These are phyloP conservation scores for Candida mesenterica DNA, from an alignment of 1,139 yeast species.

Conservation along the genomic window DNA sequence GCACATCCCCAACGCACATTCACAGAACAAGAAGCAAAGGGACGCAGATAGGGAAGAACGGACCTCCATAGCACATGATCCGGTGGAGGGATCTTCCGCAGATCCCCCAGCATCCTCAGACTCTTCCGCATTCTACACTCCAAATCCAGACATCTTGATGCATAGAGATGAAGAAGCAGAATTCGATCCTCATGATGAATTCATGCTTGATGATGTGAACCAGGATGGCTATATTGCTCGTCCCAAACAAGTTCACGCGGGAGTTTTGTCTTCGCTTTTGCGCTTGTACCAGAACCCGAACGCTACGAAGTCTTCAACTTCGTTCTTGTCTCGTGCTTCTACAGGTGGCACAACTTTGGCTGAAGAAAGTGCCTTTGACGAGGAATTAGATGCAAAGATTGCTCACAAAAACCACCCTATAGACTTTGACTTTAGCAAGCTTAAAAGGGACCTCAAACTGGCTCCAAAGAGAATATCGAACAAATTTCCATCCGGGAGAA, in stretches of 20 bases:
- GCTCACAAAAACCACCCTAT: slow-evolving; percentile 6
- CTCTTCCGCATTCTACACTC: slow-evolving; percentile 30
- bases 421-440: slow-evolving; percentile 22
- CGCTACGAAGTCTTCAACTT: slow-evolving; percentile 29
- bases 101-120: not conserved
- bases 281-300: slow-evolving; percentile 56
- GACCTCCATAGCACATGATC: slow-evolving; percentile 6
- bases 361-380: slow-evolving; percentile 7
- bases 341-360: slow-evolving; percentile 1
- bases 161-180: slow-evolving; percentile 36
- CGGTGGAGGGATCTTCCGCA: slow-evolving; percentile 7
- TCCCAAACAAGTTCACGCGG: slow-evolving; percentile 73
- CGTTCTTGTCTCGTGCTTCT: slow-evolving; percentile 17
- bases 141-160: slow-evolving; percentile 45
- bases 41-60: not conserved
- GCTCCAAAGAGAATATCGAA: slow-evolving; percentile 20
- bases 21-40: slow-evolving; percentile 3
- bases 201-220: slow-evolving; percentile 36
- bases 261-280: slow-evolving; percentile 75
- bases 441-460: slow-evolving; percentile 26
- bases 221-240: slow-evolving; percentile 60
- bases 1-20: slow-evolving; percentile 31
- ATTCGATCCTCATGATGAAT: slow-evolving; percentile 26
- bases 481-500: slow-evolving; percentile 2
- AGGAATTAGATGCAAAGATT: slow-evolving; percentile 10